Base-by-base conservation (phyloP, 2,329 filamentous ascomycete species). In the Phoma sp. region DNA sequence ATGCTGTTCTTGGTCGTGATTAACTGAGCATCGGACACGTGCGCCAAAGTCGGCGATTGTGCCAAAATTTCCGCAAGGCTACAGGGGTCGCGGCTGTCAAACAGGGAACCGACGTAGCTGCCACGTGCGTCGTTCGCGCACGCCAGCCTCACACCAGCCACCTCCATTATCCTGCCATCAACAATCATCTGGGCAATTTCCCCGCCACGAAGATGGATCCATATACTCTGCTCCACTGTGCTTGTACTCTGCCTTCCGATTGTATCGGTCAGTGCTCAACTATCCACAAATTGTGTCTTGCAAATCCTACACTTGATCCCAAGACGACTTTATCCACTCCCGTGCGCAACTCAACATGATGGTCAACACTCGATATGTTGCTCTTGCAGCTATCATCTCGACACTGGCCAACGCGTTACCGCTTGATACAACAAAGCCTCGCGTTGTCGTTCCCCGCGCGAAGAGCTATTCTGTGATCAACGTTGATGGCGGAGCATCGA, bases 401-500 rank as follows among this genome's bases (percentile, higher is more conserved):
- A 61, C 58, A 15, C 29, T 74, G 15, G 55, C 49, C 24, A 55
- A 50, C 47, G 67, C 55, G n/a, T 54, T 69, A 27, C 73, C 73
- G 2, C 56, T 75, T 17, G 67, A 72, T 13, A 54, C 58, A 44
- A 27, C 38, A 5, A 57, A 60, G 35, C 52, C 55, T 25, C 57
- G 50, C 25, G 36, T 65, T 15, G 21, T 69, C 27, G 60, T 53
- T 25, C 61, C 62, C 24, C 69, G 71, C 12, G 61, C 64, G 29
- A 75, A 72, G 53, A 71, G 67, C 29, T 77, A 76, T 50, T 65
- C 70, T 3, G 64, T 77, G n/a, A 71, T 77, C 60, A 77, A 77
- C 46, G 74, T 76, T 21, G 74, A 75, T 38, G 74, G 74, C 27
- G 74, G 74, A 22, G 63, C 69, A 12, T 60, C 68, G 5, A 67